Base-by-base conservation (phyloP, 441 rosid genomes). In the Sinapis alba region DNA sequence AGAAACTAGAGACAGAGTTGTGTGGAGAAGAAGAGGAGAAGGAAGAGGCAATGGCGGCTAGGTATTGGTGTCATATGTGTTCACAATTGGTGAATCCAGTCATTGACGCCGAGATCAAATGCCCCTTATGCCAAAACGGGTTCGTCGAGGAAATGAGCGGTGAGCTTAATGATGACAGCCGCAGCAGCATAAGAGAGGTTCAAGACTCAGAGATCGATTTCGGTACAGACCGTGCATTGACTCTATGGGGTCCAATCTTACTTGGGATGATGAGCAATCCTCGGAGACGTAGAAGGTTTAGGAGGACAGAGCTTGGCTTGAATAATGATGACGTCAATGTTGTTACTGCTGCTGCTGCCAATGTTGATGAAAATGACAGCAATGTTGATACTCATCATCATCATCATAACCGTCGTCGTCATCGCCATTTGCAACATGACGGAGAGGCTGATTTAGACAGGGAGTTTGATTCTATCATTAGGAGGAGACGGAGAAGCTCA, bases 191-290 rank as follows among this genome's bases (percentile, higher is more conserved):
- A 47, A 73, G 83, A 68, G 85, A 83, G 67, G 71, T 60, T 83
- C 87, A 79, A 54, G 91, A 83, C 12, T 34, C 83, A 16, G 98
- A 88, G 63, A 28, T 85, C 11, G 92, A 85, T 57, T 72, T 87
- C 15, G 86, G 88, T 45, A 81, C 97, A 2, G 96, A 93, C 13
- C 89, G 88, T 15, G 88, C 96, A 58, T 86, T 89, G 71, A 82
- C 97, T 65, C 86, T 91, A 28, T 91, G 94, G 98, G 92, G 86
- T 20, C 93, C 98, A 0, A 73, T 91, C 78, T 86, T 94, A 80
- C 87, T 89, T 41, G 90, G 93, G 27, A 88, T 94, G 97, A 87
- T 90, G 88, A 89, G 83, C 15, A 89, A 82, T 70, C 81, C 84
- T 8, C 90, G 77, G 7, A 83, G 88, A 12, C 84, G 83, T 18